Base-by-base conservation (phyloP, 78 protist genomes). In the Monocercomonoides exilis region DNA sequence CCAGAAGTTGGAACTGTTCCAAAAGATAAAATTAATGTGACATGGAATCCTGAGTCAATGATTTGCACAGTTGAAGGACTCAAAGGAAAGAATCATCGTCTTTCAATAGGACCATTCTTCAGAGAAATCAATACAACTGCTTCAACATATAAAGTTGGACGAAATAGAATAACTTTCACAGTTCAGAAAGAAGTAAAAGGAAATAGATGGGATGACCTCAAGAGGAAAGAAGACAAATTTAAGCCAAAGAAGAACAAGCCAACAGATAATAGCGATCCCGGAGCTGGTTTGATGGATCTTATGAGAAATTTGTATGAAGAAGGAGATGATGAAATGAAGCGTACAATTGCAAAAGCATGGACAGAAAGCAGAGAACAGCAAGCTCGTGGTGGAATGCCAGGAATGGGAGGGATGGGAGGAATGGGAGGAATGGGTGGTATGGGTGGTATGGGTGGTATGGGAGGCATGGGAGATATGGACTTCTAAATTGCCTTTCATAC, bases 271-370 rank as follows among this genome's bases (percentile, higher is more conserved):
- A 4, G 45, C 6, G 82, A 79, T 79, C 82, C 82, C 36, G 6
- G 43, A 4, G 5, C 6, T 6, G 82, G 11, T 4, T 41, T 79
- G 43, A 79, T 79, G 82, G 11, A 79, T 79, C 11, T 79, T 29
- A 79, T 79, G 82, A 79, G 36, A 41, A 6, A 79, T 6, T 4
- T 79, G 43, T 79, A 79, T 41, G 42, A 79, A 41, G 6, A 6
- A 32, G 82, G 82, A 6, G 82, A 79, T 21, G 82, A 79, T 79
- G 82, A 79, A 21, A 79, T 79, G 82, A 79, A 79, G 21, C 4
- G 82, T 29, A 79, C 82, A 6, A 79, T 79, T 79, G 82, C 82
- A 6, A 79, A 79, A 79, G 82, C 70, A 54, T 54, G 70, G 70
- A 54, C 70, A 29, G 70, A 54, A 54, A 54, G 70, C 70, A 54